phyloP scores from a whole-genome alignment of 2,329 filamentous ascomycete species.

The Sclerotinia spermophila region DNA sequence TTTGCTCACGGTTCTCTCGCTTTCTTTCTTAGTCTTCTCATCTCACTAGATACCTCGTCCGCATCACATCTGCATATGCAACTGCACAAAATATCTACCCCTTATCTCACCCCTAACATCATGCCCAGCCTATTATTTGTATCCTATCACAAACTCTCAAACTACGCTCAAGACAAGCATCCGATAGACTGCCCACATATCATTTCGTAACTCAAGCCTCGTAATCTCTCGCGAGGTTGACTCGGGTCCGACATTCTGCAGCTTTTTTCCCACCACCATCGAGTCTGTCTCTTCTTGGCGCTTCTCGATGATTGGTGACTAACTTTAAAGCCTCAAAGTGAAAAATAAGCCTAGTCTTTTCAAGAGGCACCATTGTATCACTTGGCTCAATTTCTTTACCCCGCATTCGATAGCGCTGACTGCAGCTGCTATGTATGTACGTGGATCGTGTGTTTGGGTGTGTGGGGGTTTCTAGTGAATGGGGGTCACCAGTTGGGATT shows the following conservation, averaged over 20 bases:
- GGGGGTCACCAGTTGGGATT: neutral
- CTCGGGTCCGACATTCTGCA: conserved; percentile 6
- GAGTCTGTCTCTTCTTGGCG: neutral
- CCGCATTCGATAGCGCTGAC: conserved; percentile 2
- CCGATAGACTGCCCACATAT: neutral
- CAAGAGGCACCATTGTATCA: neutral
- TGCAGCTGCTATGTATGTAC: neutral
- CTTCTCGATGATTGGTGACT: neutral
- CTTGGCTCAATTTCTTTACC: neutral
- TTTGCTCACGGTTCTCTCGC: neutral
- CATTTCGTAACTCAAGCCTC: neutral
- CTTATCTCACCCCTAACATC: neutral
- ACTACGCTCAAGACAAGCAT: neutral
- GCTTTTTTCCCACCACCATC: neutral
- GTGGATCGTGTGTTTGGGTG: neutral
- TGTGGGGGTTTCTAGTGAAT: neutral
- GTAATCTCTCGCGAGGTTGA: neutral
- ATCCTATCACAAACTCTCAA: neutral
- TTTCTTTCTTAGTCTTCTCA: neutral
- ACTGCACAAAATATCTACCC: neutral
- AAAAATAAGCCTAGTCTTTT: neutral
- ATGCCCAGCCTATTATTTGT: neutral
- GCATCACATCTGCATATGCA: neutral
- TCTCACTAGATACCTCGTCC: neutral
- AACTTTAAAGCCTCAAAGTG: neutral